These are phyloP conservation scores for Remersonia thermophila DNA, from an alignment of 2,329 filamentous ascomycete genomes.

Conservation along the genomic window DNA sequence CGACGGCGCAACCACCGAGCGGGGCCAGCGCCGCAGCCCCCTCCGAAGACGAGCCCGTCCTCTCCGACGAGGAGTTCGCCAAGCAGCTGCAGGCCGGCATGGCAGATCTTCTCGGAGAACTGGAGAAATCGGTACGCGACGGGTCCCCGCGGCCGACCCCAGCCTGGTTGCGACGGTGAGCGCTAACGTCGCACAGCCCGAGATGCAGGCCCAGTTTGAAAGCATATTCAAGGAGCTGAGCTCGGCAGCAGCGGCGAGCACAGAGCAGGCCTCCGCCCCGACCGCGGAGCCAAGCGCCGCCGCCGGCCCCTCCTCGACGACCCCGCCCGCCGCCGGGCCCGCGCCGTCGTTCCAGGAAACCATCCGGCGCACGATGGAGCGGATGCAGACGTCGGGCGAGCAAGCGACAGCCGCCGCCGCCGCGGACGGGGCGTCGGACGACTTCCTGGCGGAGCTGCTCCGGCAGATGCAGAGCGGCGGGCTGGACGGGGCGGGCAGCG, in stretches of 20 bases:
- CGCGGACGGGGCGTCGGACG: constrained; percentile 50
- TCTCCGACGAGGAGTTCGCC: constrained; percentile 67
- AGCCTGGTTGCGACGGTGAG: too few relatives aligned
- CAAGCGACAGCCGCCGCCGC: constrained; percentile 69
- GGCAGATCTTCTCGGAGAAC: constrained; percentile 65
- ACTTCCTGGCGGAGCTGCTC: constrained; percentile 83
- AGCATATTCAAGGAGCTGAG: constrained; percentile 62
- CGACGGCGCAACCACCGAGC: too few relatives aligned
- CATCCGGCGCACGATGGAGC: constrained; percentile 86
- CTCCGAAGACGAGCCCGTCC: constrained; percentile 18
- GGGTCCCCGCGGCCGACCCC: too few relatives aligned
- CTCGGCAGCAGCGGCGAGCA: constrained; percentile 32
- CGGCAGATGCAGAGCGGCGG: constrained; percentile 61
- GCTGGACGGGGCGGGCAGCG: constrained; percentile 43
- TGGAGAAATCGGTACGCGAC: constrained; percentile 47
- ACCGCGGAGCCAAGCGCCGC: constrained; percentile 13
- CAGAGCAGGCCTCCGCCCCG: constrained; percentile 13
- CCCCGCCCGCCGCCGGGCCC: constrained; percentile 16
- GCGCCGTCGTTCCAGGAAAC: constrained; percentile 80
- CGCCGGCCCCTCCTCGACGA: constrained; percentile 12
- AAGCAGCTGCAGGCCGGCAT: constrained; percentile 83
- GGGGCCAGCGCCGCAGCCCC: too few relatives aligned
- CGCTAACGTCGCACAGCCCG: too few relatives aligned
- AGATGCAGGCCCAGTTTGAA: constrained; percentile 70
- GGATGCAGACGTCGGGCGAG: constrained; percentile 82